Base-by-base conservation (phyloP, 73 alveolate species). In the Paramecium sexaurelia region DNA sequence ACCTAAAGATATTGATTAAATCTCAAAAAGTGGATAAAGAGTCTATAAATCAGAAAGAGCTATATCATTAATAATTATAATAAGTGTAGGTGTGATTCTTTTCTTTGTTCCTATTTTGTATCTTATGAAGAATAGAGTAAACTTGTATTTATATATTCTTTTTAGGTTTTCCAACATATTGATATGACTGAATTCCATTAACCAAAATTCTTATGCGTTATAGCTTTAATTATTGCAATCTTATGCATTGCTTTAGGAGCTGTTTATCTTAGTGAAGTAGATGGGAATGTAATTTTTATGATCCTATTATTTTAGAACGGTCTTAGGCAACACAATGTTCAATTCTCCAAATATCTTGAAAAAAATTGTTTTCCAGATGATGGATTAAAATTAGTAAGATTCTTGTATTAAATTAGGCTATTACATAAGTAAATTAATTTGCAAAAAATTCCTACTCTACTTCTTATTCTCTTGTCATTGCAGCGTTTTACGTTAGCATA, bases 121-220 rank as follows among this genome's bases (percentile, higher is more conserved):
- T 71, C 15, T 71, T 2, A 71, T 71, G 86, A 71, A 40, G 19
- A 71, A 71, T 6, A 71, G 56, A 40, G 86, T 71, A 71, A 0
- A 9, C 5, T 37, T 1, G 17, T n/a, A 51, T 35, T 71, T 3
- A 3, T 5, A 20, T 57, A 3, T 0, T 45, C 3, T 15, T 45
- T 71, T 71, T 71, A 71, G 86, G 17, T 71, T 20, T 71, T 71
- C 26, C 11, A 33, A 35, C 15, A 19, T 6, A 19, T 71, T 10
- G 86, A 71, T 71, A 71, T 71, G 86, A 71, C 86, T 13, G 86
- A 71, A 4, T 37, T 35, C 33, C 86, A 71, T 71, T 71, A 71
- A 71, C 86, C 86, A 11, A 71, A 71, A 4, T 71, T 71, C 29
- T 35, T 35, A 8, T 35, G 55, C 13, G 55, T 11, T n/a, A 37